A percentile compares a stretch with the other conserved stretches of the same genome.
phyloP scores from a whole-genome alignment of 2,329 filamentous ascomycete species.

The Sordariomycetes sp. region DNA sequence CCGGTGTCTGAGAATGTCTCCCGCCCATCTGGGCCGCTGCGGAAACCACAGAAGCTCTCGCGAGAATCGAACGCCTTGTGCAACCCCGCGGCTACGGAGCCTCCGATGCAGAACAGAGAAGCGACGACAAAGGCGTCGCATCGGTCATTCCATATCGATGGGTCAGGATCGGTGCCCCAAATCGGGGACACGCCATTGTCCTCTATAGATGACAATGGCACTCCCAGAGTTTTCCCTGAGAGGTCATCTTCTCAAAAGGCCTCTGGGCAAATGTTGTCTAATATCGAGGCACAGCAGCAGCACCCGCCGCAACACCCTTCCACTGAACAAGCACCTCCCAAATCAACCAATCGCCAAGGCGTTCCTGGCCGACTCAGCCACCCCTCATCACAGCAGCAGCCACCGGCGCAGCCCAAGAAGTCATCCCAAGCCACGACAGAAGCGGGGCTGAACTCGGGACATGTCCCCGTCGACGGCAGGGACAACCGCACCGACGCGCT shows the following conservation, averaged over 20 bases:
- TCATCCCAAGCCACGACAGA: constrained; percentile 46
- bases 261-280: constrained; percentile 27
- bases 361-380: neutral
- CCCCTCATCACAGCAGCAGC: neutral
- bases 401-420: neutral
- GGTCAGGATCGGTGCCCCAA: constrained; percentile 30
- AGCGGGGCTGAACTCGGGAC: constrained; percentile 38
- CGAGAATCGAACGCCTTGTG: constrained; percentile 20
- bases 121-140: neutral
- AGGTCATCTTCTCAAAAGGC: constrained; percentile 39
- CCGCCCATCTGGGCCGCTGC: constrained; percentile 35
- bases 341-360: constrained; percentile 23
- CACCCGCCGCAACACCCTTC: constrained; percentile 6
- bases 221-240: constrained; percentile 26
- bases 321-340: constrained; percentile 29
- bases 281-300: constrained; percentile 14
- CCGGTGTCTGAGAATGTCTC: constrained; percentile 52
- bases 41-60: constrained; percentile 34
- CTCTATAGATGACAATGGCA: constrained; percentile 9
- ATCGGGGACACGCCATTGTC: constrained; percentile 51
- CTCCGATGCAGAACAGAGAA: neutral
- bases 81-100: neutral
- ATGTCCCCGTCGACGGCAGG: constrained; percentile 55
- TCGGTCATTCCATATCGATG: neutral
- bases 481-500: constrained; percentile 60